Evolutionary conservation across 2,329 filamentous ascomycete genomes (phyloP).

Genomic region (Cladophialophora chaetospira): DNA sequence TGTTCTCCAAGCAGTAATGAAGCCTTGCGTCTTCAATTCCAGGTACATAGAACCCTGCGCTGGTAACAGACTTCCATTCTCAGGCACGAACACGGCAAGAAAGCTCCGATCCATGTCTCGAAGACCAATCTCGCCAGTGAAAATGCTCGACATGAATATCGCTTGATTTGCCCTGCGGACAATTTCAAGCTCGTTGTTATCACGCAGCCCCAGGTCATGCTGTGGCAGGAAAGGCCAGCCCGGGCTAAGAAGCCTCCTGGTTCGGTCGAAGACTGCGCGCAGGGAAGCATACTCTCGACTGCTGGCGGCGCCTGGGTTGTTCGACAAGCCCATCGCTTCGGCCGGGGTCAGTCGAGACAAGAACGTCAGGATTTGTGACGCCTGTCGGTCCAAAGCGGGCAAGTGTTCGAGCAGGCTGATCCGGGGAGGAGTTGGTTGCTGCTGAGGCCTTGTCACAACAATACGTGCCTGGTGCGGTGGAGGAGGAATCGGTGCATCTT

Average conservation of each 20-base stretch:
- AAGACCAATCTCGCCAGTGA: slow-evolving; percentile 66
- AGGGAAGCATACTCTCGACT: slow-evolving; percentile 64
- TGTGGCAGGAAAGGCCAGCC: slow-evolving; percentile 59
- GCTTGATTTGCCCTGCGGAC: slow-evolving; percentile 67
- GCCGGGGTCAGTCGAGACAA: slow-evolving; percentile 21
- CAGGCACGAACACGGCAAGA: slow-evolving; percentile 64
- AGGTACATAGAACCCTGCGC: slow-evolving; percentile 63
- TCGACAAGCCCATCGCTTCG: slow-evolving; percentile 59
- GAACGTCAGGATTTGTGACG: slow-evolving; percentile 37
- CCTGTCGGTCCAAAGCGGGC: slow-evolving; percentile 63
- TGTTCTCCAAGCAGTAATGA: slow-evolving; percentile 62
- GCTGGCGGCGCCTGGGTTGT: slow-evolving; percentile 56
- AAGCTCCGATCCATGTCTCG: slow-evolving; percentile 65
- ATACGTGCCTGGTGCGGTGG: not conserved
- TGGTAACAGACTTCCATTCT: slow-evolving; percentile 59
- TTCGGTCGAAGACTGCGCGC: slow-evolving; percentile 64
- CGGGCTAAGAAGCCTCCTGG: slow-evolving; percentile 61
- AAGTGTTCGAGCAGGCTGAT: slow-evolving; percentile 60
- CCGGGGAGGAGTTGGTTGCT: slow-evolving; percentile 3
- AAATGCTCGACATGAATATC: slow-evolving; percentile 65
- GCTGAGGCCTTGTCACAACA: slow-evolving; percentile 4
- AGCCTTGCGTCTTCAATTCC: slow-evolving; percentile 68
- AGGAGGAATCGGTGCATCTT: not conserved
- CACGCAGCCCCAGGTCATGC: slow-evolving; percentile 54
- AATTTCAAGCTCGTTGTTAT: slow-evolving; percentile 57